Evolutionary conservation across 1,139 yeast species (phyloP).

Genomic region (Magnusiomyces magnusii): DNA sequence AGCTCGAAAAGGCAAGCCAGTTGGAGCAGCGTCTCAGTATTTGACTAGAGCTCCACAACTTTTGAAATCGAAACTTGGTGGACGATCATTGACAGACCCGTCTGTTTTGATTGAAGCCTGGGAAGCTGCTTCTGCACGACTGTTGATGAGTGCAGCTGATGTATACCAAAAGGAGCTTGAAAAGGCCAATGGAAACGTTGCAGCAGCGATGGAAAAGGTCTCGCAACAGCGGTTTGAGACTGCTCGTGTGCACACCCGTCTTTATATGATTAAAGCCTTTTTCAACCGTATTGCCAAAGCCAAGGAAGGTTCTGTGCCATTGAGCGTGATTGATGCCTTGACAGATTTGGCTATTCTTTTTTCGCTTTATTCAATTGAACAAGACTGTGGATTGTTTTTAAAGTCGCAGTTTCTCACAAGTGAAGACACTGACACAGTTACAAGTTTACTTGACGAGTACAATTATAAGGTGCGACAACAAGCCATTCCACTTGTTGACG

Average conservation of each 20-base stretch:
- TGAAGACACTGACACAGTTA: constrained; percentile 30
- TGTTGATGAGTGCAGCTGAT: constrained; percentile 33
- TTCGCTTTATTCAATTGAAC: constrained; percentile 64
- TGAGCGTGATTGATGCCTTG: constrained; percentile 34
- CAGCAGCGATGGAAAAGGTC: constrained; percentile 38
- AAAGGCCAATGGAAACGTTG: constrained; percentile 26
- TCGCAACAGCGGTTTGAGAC: constrained; percentile 40
- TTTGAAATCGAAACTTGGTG: constrained; percentile 21
- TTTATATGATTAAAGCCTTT: constrained; percentile 35
- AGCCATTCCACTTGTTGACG: constrained; percentile 77
- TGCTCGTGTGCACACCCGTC: constrained; percentile 39
- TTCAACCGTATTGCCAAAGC: constrained; percentile 27
- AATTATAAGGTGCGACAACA: constrained; percentile 46
- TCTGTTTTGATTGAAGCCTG: constrained; percentile 34
- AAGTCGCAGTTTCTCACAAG: constrained; percentile 48
- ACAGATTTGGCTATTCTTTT: constrained; percentile 48
- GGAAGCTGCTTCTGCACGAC: constrained; percentile 36
- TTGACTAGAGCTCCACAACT: constrained; percentile 23
- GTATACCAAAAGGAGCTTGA: constrained; percentile 21
- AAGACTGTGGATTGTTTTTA: constrained; percentile 67
- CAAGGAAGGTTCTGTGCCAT: constrained; percentile 19
- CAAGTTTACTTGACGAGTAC: constrained; percentile 31
- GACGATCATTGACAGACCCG: constrained; percentile 30
- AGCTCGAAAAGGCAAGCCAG: constrained; percentile 28
- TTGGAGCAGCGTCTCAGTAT: constrained; percentile 31